Evolutionary conservation across 2,329 filamentous ascomycete species (phyloP), one percentile per base, ranked within the genome.

Genomic region (Dactylellina cionopaga): DNA sequence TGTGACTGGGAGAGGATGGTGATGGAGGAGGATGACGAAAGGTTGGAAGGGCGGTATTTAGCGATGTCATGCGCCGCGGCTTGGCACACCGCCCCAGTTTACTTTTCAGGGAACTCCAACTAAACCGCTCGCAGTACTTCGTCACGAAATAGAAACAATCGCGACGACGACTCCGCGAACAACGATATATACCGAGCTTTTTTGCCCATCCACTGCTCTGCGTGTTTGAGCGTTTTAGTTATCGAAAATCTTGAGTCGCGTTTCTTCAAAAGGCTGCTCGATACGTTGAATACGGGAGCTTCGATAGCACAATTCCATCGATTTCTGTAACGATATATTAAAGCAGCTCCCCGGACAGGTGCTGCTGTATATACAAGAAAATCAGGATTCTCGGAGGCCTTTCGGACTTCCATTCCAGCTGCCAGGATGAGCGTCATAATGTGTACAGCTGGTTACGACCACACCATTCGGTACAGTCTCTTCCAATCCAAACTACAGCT

Each of bases 371-470:
- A 43, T 43, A 11, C 6, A 39, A 22, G 11, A 43, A 9, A 5
- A n/a, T 19, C 3, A 43, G 11, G 39, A 43, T 19, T 4, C 10
- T 43, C 13, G 27, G 47, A 19, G 35, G 35, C 24, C 54, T 27
- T 35, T 5, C 7, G 49, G 39, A 33, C 56, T 55, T 22, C 37
- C 13, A 9, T 2, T 9, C 10, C 43, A 5, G 29, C 29, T 37
- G 47, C 46, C 66, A 76, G 39, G 2, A 78, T 78, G 76, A 78
- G 76, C 55, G 76, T 78, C 29, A 77, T 78, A 29, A 78, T 78
- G 76, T 76, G 75, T 71, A 75, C 79, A 87, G 89, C 89, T 78
- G 89, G 89, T 74, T 91, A 91, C 81, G 89, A 91, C 80, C 89
- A 90, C 80, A 91, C 89, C 27, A 91, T 92, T 75, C 85, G 89